These are phyloP conservation scores for Trametes hirsuta DNA, from an alignment of 1,284 basidiomycete species.

Conservation along the genomic window DNA sequence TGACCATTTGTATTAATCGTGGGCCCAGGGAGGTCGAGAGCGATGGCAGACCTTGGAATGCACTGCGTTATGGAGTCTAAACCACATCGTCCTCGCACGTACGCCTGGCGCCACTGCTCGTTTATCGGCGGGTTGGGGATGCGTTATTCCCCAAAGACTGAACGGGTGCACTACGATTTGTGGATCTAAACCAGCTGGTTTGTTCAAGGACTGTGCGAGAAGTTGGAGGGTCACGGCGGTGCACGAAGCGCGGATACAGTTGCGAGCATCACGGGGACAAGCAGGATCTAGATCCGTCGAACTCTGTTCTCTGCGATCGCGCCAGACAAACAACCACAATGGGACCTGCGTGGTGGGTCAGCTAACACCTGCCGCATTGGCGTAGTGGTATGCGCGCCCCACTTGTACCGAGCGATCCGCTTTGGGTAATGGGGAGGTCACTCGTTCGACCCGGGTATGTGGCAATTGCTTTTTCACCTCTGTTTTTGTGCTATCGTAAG, in stretches of 20 bases:
- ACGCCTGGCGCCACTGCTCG: neutral
- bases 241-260: too few relatives aligned
- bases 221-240: too few relatives aligned
- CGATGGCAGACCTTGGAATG: neutral
- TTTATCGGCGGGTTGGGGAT: neutral
- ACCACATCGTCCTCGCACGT: neutral
- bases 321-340: neutral
- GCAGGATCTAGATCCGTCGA: neutral
- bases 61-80: neutral
- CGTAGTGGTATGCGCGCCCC: constrained; percentile 41
- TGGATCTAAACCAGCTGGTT: too few relatives aligned
- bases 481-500: neutral
- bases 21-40: constrained; percentile 22
- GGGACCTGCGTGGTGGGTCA: neutral
- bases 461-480: constrained; percentile 26
- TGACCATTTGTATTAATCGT: constrained; percentile 20
- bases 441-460: constrained; percentile 40
- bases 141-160: neutral
- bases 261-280: too few relatives aligned
- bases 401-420: constrained; percentile 30
- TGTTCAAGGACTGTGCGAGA: too few relatives aligned
- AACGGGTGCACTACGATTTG: too few relatives aligned
- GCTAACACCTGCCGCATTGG: constrained; percentile 31
- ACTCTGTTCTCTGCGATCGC: neutral
- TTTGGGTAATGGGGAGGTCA: constrained; percentile 35